phyloP scores from a whole-genome alignment of 257 asterid species.

The Ballota nigra region DNA sequence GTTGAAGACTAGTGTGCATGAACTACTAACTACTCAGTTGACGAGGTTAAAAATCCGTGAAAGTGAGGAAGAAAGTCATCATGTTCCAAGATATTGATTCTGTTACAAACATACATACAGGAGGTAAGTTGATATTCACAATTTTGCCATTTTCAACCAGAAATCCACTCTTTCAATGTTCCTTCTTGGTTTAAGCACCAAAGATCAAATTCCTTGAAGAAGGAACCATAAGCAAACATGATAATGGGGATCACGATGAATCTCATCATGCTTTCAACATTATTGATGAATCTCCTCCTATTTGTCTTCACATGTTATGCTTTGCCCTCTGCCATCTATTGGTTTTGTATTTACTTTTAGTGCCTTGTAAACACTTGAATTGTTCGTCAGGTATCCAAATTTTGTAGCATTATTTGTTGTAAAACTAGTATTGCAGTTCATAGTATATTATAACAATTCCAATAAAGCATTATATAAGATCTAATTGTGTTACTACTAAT shows the following conservation, averaged over 20 bases:
- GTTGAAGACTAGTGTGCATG: conserved; percentile 73
- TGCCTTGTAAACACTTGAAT: background rate
- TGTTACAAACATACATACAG: background rate
- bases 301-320: background rate
- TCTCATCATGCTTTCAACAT: background rate
- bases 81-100: conserved; percentile 23
- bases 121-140: conserved; percentile 4
- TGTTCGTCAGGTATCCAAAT: background rate
- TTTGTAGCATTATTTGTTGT: background rate
- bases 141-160: background rate
- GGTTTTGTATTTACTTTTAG: background rate
- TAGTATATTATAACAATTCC: background rate
- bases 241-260: background rate
- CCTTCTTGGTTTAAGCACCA: background rate
- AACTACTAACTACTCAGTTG: conserved; percentile 64
- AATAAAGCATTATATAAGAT: background rate
- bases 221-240: background rate
- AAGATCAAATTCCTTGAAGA: background rate
- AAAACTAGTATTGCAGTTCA: background rate
- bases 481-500: background rate
- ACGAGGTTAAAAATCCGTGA: conserved; percentile 39
- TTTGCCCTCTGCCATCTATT: background rate
- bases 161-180: background rate
- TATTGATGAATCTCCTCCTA: background rate
- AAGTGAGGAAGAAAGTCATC: conserved; percentile 35